Conservation (phyloP, 2,329 filamentous ascomycete genomes). For the Microdochium bolleyi region DNA sequence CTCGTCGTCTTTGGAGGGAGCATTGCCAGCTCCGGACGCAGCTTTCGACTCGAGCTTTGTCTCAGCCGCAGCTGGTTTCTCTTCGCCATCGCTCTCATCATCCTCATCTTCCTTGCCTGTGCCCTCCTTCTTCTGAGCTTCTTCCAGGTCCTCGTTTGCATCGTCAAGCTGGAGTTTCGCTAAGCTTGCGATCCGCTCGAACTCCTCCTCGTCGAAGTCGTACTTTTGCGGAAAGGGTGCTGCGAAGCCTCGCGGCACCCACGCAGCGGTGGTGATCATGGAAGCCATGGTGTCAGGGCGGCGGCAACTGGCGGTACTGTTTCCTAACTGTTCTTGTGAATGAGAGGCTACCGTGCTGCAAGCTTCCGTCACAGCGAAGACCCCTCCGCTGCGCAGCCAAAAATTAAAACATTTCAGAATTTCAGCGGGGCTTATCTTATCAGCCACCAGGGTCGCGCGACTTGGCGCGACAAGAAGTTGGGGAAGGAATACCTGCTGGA, state of each 20-base stretch:
- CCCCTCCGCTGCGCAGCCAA: constrained; percentile 1
- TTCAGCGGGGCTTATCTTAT: constrained; percentile 12
- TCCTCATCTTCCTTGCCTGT: constrained; percentile 13
- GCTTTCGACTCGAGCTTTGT: constrained; percentile 9
- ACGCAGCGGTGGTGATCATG: constrained; percentile 71
- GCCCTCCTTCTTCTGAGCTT: constrained; percentile 48
- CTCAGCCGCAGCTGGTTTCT: constrained; percentile 14
- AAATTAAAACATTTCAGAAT: constrained; percentile 6
- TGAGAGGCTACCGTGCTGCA: not conserved
- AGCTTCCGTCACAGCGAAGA: not conserved
- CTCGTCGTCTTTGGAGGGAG: constrained; percentile 17
- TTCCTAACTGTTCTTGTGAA: not conserved
- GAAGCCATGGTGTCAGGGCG: constrained; percentile 35
- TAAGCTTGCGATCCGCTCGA: constrained; percentile 65
- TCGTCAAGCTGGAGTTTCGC: constrained; percentile 81
- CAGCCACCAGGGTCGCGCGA: not conserved
- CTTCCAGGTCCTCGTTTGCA: constrained; percentile 76
- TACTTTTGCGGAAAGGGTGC: constrained; percentile 70
- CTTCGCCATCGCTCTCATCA: constrained; percentile 18
- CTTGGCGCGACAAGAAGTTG: not conserved
- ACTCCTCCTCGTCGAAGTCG: constrained; percentile 67
- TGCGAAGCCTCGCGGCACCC: constrained; percentile 71
- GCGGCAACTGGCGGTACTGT: not conserved
- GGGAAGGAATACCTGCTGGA: not conserved
- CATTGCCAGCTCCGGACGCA: constrained; percentile 1